These are phyloP conservation scores for Colletotrichum australisinense DNA, from an alignment of 2,329 filamentous ascomycete species.

Conservation along the genomic window DNA sequence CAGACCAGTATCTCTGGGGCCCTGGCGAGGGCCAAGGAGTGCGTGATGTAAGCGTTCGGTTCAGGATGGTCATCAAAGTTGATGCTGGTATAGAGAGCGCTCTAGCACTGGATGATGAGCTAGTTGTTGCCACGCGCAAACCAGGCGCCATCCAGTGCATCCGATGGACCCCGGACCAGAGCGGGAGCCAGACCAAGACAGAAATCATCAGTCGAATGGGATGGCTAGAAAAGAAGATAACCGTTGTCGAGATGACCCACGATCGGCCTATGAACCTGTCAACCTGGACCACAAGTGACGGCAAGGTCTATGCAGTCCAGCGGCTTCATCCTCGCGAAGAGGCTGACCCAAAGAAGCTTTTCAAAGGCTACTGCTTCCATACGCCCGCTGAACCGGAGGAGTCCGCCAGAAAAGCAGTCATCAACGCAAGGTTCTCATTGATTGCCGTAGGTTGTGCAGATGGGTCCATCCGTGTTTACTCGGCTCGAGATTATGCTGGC, in stretches of 20 bases:
- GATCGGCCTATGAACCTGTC: constrained; percentile 97
- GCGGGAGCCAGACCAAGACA: constrained; percentile 87
- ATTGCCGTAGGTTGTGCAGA: constrained; percentile 87
- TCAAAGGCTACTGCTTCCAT: constrained; percentile 93
- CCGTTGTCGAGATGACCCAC: constrained; percentile 86
- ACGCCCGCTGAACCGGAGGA: constrained; percentile 69
- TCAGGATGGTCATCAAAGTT: constrained; percentile 97
- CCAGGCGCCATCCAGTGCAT: constrained; percentile 98
- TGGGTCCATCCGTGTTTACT: constrained; percentile 89
- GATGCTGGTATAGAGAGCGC: constrained; percentile 93
- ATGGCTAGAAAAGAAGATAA: constrained; percentile 83
- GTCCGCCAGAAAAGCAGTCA: constrained; percentile 78
- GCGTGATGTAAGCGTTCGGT: constrained; percentile 88
- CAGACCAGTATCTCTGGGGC: constrained; percentile 76
- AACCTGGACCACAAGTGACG: constrained; percentile 91
- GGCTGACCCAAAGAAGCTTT: constrained; percentile 72
- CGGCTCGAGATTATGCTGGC: constrained; percentile 90
- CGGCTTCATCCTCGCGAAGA: constrained; percentile 60
- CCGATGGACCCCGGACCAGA: constrained; percentile 87
- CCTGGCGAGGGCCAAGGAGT: constrained; percentile 86
- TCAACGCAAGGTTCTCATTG: constrained; percentile 95
- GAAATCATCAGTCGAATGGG: constrained; percentile 89
- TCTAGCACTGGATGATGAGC: constrained; percentile 89
- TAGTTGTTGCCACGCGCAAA: constrained; percentile 90
- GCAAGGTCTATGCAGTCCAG: constrained; percentile 91